A percentile compares a stretch with the other conserved stretches of the same genome.
Evolutionary conservation across 192 early-diverging fungal genomes (phyloP).

Genomic region (Backusella psychrophila): DNA sequence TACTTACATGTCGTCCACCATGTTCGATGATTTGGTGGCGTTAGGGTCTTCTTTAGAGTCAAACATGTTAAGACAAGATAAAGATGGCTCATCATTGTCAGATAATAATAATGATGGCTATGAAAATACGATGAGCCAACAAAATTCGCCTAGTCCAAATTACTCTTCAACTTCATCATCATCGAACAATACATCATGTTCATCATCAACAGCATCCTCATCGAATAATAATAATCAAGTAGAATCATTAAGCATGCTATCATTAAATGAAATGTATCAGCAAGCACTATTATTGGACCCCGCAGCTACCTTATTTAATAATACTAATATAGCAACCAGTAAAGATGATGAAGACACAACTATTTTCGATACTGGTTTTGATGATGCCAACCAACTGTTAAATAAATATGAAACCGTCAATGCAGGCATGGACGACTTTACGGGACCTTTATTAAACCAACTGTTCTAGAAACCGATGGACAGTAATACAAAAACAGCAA

Average conservation of each 20-base stretch:
- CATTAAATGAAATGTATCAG: conserved; percentile 17
- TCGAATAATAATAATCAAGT: not conserved
- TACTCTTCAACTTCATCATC: not conserved
- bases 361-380: not conserved
- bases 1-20: not conserved
- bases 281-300: conserved; percentile 11
- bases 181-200: not conserved
- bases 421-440: conserved; percentile 20
- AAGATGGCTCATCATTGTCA: not conserved
- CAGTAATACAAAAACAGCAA: not conserved
- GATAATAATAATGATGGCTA: not conserved
- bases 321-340: not conserved
- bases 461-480: conserved; percentile 2
- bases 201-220: not conserved
- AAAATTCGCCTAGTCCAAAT: conserved; percentile 11
- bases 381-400: not conserved
- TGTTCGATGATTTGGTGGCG: conserved; percentile 9
- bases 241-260: conserved; percentile 5
- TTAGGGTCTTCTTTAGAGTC: not conserved
- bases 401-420: conserved; percentile 19
- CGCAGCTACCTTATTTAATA: not conserved
- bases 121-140: conserved; percentile 3
- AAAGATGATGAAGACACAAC: not conserved
- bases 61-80: not conserved
- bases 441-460: conserved; percentile 2